These are phyloP conservation scores for Melanopsichium pennsylvanicum DNA, from an alignment of 1,284 basidiomycete species.

Conservation along the genomic window DNA sequence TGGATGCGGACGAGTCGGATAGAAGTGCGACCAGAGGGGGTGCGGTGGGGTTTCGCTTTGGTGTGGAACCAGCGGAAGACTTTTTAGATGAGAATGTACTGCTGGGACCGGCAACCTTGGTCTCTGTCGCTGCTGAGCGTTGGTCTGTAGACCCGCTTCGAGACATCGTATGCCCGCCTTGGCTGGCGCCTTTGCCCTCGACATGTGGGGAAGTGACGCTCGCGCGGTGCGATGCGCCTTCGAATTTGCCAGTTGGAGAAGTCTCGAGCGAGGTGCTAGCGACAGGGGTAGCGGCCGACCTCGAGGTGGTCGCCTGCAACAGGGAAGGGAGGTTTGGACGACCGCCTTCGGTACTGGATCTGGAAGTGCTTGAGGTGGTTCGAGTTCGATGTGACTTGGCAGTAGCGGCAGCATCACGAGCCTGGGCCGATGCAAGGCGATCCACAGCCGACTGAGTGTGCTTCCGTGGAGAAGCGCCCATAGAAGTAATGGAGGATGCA, in stretches of 20 bases:
- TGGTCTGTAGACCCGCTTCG: slow-evolving; percentile 16
- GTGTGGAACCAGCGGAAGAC: no score
- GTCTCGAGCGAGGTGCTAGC: slow-evolving; percentile 21
- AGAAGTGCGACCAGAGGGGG: slow-evolving; percentile 44
- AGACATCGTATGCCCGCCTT: not conserved
- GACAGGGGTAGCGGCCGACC: slow-evolving; percentile 19
- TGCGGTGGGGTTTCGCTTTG: slow-evolving; percentile 19
- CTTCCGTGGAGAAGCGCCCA: slow-evolving; percentile 29
- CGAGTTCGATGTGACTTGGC: slow-evolving; percentile 25
- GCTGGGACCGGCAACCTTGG: slow-evolving; percentile 26
- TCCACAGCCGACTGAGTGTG: slow-evolving; percentile 33
- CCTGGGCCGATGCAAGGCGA: slow-evolving; percentile 27
- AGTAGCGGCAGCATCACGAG: slow-evolving; percentile 34
- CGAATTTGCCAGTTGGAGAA: slow-evolving; percentile 2
- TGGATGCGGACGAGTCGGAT: slow-evolving; percentile 65
- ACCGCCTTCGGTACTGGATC: slow-evolving; percentile 26
- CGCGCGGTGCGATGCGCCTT: not conserved
- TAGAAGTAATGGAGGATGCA: slow-evolving; percentile 28
- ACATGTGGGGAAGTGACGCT: not conserved
- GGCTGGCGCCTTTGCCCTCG: not conserved
- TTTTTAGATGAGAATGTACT: no score
- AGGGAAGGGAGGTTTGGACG: slow-evolving; percentile 32
- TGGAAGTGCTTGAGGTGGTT: slow-evolving; percentile 32
- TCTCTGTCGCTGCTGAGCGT: not conserved
- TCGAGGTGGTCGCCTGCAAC: slow-evolving; percentile 19